Base-by-base conservation (phyloP, 345 rosid species). In the Salix purpurea region DNA sequence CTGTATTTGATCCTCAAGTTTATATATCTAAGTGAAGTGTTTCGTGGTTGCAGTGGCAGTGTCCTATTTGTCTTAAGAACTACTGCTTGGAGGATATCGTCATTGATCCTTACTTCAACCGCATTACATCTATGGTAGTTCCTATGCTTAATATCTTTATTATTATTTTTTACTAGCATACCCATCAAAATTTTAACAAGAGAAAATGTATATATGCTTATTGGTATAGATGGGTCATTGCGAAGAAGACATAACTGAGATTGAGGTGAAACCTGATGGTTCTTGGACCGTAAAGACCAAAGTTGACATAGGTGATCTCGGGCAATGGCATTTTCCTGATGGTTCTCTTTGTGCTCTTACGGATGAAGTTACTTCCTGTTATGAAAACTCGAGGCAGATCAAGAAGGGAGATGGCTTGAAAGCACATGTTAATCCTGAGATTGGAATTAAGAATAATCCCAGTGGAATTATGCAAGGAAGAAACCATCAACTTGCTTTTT, bases 241-340 rank as follows among this genome's bases (percentile, higher is more conserved):
- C 62, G 72, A 75, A 11, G 87, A 85, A 52, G 87, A 85, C 75
- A 26, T 78, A 24, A 82, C 84, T 52, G 85, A 82, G 67, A 78
- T 85, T 58, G 84, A 79, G 74, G 76, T 85, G 80, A 82, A 80
- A 75, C 82, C 82, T 77, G 84, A 85, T 82, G 87, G 87, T 65
- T 80, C 84, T 18, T 85, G 87, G 87, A 39, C 69, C 36, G 85
- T 52, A 15, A 83, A 85, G 75, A 74, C 75, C 37, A 78, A 78
- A 70, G 67, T 64, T 71, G 83, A 81, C 32, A 13, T 71, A 21
- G 67, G 79, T 7, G 78, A 78, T 74, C 82, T 80, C 58, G 74
- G 64, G 10, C 62, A 78, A 24, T 85, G 87, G 87, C 87, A 85
- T 74, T 61, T 40, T 37, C 84, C 87, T 73, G 82, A 82, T 70